These are phyloP conservation scores for Hysterangium stoloniferum DNA, from an alignment of 768 basidiomycete genomes.

Conservation along the genomic window DNA sequence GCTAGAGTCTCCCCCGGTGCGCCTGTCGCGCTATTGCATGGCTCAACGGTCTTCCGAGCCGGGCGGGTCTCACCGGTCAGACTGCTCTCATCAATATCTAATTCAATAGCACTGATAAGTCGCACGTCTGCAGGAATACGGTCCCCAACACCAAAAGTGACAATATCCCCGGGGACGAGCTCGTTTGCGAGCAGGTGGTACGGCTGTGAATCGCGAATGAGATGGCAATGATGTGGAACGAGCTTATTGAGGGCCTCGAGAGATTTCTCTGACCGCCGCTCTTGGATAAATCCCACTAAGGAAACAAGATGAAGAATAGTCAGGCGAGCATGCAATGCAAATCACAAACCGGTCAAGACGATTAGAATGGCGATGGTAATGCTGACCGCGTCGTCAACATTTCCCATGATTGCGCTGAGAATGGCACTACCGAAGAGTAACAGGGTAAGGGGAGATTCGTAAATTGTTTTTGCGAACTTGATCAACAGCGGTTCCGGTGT, in stretches of 20 bases:
- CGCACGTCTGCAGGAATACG: conserved; percentile 92
- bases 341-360: conserved; percentile 76
- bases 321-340: not conserved
- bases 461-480: conserved; percentile 93
- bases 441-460: conserved; percentile 89
- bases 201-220: conserved; percentile 69
- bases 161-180: conserved; percentile 91
- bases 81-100: conserved; percentile 94
- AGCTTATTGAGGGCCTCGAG: conserved; percentile 94
- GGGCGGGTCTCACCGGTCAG: conserved; percentile 89
- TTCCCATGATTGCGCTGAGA: conserved; percentile 91
- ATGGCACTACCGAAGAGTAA: conserved; percentile 84
- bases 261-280: conserved; percentile 89
- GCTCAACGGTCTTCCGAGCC: conserved; percentile 55
- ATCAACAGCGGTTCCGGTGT: conserved; percentile 71
- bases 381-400: conserved; percentile 88
- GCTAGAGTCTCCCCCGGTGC: conserved; percentile 38
- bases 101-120: conserved; percentile 68
- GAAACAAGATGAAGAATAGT: not conserved
- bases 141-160: conserved; percentile 85
- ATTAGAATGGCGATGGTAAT: conserved; percentile 90
- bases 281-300: conserved; percentile 89
- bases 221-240: conserved; percentile 93
- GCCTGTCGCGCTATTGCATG: conserved; percentile 41
- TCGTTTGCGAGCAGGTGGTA: conserved; percentile 89